A percentile compares a stretch with the other conserved stretches of the same genome.
Evolutionary conservation across 2,329 filamentous ascomycete genomes (phyloP).

Genomic region (Arthroderma sp.): DNA sequence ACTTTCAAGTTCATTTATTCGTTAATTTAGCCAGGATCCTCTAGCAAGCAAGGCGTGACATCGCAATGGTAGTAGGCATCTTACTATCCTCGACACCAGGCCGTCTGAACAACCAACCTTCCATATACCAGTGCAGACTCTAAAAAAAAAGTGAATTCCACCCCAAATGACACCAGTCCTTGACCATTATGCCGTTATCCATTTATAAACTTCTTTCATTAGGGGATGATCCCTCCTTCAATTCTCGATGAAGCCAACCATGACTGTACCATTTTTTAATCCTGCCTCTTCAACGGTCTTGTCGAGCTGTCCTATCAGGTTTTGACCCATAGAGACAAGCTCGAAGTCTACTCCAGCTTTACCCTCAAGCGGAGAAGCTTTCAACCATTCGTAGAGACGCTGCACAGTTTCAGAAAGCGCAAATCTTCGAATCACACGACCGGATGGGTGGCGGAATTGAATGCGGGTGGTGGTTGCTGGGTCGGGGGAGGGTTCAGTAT

Average conservation of each 20-base stretch:
- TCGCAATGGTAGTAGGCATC: no score
- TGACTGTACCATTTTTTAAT: conserved; percentile 83
- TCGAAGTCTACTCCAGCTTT: conserved; percentile 72
- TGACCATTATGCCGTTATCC: background rate
- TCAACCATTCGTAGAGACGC: conserved; percentile 91
- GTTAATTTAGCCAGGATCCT: no score
- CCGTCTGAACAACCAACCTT: no score
- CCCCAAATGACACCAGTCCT: background rate
- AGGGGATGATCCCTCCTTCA: conserved; percentile 12
- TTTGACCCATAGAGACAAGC: conserved; percentile 74
- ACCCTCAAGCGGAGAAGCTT: conserved; percentile 69
- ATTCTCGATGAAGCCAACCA: conserved; percentile 75
- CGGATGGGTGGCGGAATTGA: conserved; percentile 77
- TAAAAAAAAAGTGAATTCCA: background rate
- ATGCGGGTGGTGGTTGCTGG: conserved; percentile 69
- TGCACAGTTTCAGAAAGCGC: conserved; percentile 59
- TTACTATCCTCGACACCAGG: no score
- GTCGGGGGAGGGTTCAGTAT: conserved; percentile 62
- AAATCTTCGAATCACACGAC: conserved; percentile 81
- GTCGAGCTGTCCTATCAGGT: conserved; percentile 65
- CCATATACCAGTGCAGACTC: background rate
- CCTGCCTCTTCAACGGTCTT: conserved; percentile 66
- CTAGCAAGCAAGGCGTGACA: no score
- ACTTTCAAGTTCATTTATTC: no score
- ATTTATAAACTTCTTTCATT: conserved; percentile 5